Evolutionary conservation across 2,329 filamentous ascomycete genomes (phyloP).

Genomic region (Nemania sp.): DNA sequence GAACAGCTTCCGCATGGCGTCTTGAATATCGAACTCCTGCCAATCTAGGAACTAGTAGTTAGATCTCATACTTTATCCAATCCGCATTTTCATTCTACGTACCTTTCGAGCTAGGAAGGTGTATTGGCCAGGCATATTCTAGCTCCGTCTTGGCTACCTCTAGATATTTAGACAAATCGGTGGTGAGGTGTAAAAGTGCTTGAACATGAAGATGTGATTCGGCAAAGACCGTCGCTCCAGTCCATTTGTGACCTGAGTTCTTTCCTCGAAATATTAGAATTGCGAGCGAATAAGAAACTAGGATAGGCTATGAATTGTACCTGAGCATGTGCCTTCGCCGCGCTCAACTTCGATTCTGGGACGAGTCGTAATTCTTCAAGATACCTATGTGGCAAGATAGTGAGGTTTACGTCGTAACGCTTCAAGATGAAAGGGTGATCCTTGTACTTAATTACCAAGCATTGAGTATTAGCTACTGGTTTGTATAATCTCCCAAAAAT

Average conservation of each 20-base stretch:
- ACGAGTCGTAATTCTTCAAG: slow-evolving; percentile 13
- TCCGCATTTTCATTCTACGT: neutral
- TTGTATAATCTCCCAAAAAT: neutral
- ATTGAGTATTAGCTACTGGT: neutral
- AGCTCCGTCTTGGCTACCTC: slow-evolving; percentile 20
- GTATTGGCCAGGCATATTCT: slow-evolving; percentile 26
- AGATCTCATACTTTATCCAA: neutral
- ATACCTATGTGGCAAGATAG: slow-evolving; percentile 16
- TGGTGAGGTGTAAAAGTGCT: slow-evolving; percentile 16
- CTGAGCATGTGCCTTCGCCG: slow-evolving; percentile 3
- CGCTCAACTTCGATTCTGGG: slow-evolving; percentile 8
- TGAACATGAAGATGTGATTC: slow-evolving; percentile 31
- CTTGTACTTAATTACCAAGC: slow-evolving; percentile 16
- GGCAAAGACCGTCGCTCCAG: neutral
- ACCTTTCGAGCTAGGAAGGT: slow-evolving; percentile 15
- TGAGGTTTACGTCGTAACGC: slow-evolving; percentile 19
- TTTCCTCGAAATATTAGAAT: slow-evolving; percentile 4
- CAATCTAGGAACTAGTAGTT: slow-evolving; percentile 22
- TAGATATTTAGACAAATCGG: slow-evolving; percentile 23
- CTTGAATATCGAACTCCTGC: slow-evolving; percentile 29
- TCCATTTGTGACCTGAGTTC: slow-evolving; percentile 31
- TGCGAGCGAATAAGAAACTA: neutral
- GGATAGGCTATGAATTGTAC: neutral
- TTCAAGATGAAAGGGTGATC: slow-evolving; percentile 25
- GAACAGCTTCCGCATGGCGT: slow-evolving; percentile 28